Evolutionary conservation across 805 yeast genomes (phyloP).

Genomic region (Lipomyces anomalus): DNA sequence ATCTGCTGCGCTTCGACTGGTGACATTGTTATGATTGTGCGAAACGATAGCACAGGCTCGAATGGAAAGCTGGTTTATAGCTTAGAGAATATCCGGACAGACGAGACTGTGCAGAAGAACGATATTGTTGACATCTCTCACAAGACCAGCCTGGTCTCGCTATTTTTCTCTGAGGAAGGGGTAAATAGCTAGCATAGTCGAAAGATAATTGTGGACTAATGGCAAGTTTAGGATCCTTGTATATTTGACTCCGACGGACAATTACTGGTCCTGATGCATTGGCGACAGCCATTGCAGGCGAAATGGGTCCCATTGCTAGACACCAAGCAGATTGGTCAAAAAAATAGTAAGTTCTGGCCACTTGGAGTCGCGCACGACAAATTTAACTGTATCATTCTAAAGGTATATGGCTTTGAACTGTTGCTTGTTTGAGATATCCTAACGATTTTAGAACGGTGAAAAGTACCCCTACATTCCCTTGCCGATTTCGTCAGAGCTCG

Average conservation of each 20-base stretch:
- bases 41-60: constrained; percentile 33
- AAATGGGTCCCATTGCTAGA: constrained; percentile 84
- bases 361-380: constrained; percentile 63
- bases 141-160: constrained; percentile 44
- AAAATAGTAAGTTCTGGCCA: constrained; percentile 73
- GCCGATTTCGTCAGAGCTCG: constrained; percentile 75
- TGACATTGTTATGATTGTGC: constrained; percentile 50
- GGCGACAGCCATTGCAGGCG: constrained; percentile 74
- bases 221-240: too few relatives aligned
- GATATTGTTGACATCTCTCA: constrained; percentile 36
- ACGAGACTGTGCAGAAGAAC: constrained; percentile 35
- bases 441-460: constrained; percentile 43
- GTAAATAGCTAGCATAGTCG: not conserved
- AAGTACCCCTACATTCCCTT: constrained; percentile 77
- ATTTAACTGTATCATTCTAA: constrained; percentile 63
- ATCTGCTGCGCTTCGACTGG: constrained; percentile 63
- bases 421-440: not conserved
- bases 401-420: too few relatives aligned
- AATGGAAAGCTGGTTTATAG: constrained; percentile 42
- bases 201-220: too few relatives aligned
- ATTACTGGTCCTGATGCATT: constrained; percentile 61
- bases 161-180: constrained; percentile 82
- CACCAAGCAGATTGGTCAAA: constrained; percentile 41
- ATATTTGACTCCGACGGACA: constrained; percentile 74
- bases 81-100: constrained; percentile 42